Evolutionary conservation across 305 asterid species (phyloP).

Genomic region (Andrographis paniculata): DNA sequence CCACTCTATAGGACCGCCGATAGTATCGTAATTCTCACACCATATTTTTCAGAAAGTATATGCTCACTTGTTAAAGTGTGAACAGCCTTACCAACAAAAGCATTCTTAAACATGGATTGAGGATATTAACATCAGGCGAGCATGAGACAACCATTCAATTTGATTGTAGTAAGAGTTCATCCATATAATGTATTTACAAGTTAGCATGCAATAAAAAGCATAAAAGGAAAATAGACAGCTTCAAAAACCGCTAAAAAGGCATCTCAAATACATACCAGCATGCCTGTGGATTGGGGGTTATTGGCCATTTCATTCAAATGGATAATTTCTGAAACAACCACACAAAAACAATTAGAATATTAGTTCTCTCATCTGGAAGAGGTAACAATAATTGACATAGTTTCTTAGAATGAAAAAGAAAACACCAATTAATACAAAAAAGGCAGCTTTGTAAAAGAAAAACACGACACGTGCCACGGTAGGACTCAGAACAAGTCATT

Average conservation of each 20-base stretch:
- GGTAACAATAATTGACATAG: too few relatives aligned
- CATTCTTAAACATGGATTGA: neutral
- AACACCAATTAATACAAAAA: too few relatives aligned
- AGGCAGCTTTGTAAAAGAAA: too few relatives aligned
- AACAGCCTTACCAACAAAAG: neutral
- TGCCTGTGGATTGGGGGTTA: slow-evolving; percentile 38
- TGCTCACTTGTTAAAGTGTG: neutral
- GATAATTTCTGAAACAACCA: slow-evolving; percentile 30
- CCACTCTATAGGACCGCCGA: slow-evolving; percentile 3
- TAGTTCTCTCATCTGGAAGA: too few relatives aligned
- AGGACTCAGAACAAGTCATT: too few relatives aligned
- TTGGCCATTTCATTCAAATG: slow-evolving; percentile 39
- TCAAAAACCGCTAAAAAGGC: slow-evolving; percentile 6
- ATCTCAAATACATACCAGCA: slow-evolving; percentile 32
- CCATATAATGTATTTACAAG: neutral
- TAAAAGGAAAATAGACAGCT: neutral
- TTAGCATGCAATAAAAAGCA: neutral
- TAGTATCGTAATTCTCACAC: slow-evolving; percentile 1
- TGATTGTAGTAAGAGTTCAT: neutral
- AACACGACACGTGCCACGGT: too few relatives aligned
- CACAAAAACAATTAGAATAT: slow-evolving; percentile 12
- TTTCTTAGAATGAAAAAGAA: too few relatives aligned
- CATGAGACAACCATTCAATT: neutral
- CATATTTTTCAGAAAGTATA: neutral
- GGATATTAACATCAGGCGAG: neutral